phyloP scores from a whole-genome alignment of 257 asterid genomes.

The Coffea canephora region DNA sequence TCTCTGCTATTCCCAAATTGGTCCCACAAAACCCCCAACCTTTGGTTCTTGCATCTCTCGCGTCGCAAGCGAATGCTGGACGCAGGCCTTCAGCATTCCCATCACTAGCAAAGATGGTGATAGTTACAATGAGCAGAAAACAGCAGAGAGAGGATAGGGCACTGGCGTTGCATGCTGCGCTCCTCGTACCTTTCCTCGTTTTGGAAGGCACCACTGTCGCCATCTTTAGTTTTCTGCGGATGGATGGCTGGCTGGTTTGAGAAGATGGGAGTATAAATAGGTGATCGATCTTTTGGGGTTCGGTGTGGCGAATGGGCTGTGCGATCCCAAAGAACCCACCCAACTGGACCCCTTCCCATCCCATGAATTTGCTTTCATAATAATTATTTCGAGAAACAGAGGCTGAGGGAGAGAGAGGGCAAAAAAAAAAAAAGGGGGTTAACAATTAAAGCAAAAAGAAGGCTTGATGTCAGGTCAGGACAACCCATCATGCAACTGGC shows the following conservation, averaged over 20 bases:
- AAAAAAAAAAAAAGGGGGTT: too few species aligned
- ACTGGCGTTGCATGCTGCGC: constrained; percentile 7
- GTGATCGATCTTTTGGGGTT: not conserved
- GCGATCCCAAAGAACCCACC: constrained; percentile 2
- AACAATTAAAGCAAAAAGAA: not conserved
- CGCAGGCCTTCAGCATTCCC: constrained; percentile 18
- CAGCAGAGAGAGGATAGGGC: constrained; percentile 15
- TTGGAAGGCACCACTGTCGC: not conserved
- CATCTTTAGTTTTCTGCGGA: too few species aligned
- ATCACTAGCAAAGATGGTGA: not conserved
- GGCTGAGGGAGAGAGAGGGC: too few species aligned
- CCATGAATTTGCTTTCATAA: not conserved
- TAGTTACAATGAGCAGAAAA: not conserved
- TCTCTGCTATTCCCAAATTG: constrained; percentile 34
- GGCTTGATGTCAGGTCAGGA: not conserved
- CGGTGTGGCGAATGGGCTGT: not conserved
- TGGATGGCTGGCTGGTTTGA: not conserved
- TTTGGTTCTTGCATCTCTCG: constrained; percentile 29
- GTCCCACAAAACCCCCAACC: constrained; percentile 49
- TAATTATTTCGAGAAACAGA: not conserved
- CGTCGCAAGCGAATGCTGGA: constrained; percentile 71
- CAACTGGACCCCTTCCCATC: constrained; percentile 3
- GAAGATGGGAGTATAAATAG: not conserved
- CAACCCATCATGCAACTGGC: constrained; percentile 4
- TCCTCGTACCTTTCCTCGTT: not conserved